These are phyloP conservation scores for Castanopsis chinensis DNA, from an alignment of 306 rosid species.

Conservation along the genomic window DNA sequence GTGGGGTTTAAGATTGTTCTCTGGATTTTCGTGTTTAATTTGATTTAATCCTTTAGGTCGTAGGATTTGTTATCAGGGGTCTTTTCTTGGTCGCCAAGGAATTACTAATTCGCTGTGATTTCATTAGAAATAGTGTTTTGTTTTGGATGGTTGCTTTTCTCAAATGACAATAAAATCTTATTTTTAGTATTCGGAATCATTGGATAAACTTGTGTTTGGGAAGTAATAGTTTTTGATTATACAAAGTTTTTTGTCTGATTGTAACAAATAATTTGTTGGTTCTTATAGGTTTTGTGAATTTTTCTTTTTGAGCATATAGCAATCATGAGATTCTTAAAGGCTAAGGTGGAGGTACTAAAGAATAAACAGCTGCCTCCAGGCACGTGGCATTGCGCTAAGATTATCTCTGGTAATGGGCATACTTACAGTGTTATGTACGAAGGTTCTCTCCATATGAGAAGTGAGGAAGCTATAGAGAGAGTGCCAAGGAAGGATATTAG, in stretches of 20 bases:
- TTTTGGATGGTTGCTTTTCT: no score
- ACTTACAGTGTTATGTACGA: slow-evolving; percentile 51
- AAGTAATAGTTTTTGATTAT: not conserved
- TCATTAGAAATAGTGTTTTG: no score
- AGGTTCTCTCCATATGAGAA: slow-evolving; percentile 9
- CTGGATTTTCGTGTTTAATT: no score
- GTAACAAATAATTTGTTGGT: not conserved
- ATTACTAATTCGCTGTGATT: no score
- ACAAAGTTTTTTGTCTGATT: slow-evolving; percentile 8
- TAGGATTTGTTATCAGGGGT: no score
- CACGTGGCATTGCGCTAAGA: slow-evolving; percentile 67
- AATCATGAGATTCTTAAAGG: slow-evolving; percentile 63
- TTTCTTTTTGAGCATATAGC: slow-evolving; percentile 2
- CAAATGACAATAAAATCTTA: no score
- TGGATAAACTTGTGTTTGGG: not conserved
- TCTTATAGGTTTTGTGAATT: slow-evolving; percentile 30
- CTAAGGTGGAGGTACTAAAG: slow-evolving; percentile 68
- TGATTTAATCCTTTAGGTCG: no score
- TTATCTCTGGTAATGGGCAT: slow-evolving; percentile 64
- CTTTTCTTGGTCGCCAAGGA: no score
- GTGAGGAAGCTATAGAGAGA: slow-evolving; percentile 39
- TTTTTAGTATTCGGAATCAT: not conserved
- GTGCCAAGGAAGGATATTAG: slow-evolving; percentile 63
- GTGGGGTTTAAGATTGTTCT: no score
- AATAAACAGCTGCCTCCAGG: slow-evolving; percentile 36